These are phyloP conservation scores for Tulasnella sp. DNA, from an alignment of 768 basidiomycete genomes.

Conservation along the genomic window DNA sequence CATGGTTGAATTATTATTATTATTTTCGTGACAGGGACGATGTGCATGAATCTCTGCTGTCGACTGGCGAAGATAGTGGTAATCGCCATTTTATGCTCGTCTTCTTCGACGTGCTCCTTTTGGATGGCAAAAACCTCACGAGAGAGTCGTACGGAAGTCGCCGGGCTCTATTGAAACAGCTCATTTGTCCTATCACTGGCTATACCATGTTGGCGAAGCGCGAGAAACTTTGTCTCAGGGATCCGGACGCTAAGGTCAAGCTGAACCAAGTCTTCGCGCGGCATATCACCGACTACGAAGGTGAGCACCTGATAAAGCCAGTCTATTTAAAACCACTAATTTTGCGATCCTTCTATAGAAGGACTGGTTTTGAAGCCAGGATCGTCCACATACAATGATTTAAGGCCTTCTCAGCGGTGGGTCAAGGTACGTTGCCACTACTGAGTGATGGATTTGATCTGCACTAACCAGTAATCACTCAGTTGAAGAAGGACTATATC, in stretches of 20 bases:
- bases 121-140: slow-evolving; percentile 51
- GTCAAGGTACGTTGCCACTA: slow-evolving; percentile 44
- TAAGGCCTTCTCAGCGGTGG: slow-evolving; percentile 45
- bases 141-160: slow-evolving; percentile 46
- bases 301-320: slow-evolving; percentile 32
- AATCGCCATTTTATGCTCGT: slow-evolving; percentile 61
- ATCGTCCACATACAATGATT: slow-evolving; percentile 55
- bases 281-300: slow-evolving; percentile 42
- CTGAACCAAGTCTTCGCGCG: slow-evolving; percentile 40
- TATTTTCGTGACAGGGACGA: background rate
- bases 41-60: slow-evolving; percentile 34
- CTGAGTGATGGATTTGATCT: background rate
- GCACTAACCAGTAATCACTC: background rate
- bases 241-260: slow-evolving; percentile 20
- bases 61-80: slow-evolving; percentile 29
- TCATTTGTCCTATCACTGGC: slow-evolving; percentile 45
- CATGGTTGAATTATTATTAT: too few relatives aligned
- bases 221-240: slow-evolving; percentile 34
- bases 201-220: slow-evolving; percentile 54
- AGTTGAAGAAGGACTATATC: slow-evolving; percentile 81
- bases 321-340: background rate
- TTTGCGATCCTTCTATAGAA: slow-evolving; percentile 22
- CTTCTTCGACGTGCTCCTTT: slow-evolving; percentile 75
- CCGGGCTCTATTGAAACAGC: slow-evolving; percentile 46
- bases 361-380: slow-evolving; percentile 66